Evolutionary conservation across 2,329 filamentous ascomycete species (phyloP).

Genomic region (Tolypocladium nubicola): DNA sequence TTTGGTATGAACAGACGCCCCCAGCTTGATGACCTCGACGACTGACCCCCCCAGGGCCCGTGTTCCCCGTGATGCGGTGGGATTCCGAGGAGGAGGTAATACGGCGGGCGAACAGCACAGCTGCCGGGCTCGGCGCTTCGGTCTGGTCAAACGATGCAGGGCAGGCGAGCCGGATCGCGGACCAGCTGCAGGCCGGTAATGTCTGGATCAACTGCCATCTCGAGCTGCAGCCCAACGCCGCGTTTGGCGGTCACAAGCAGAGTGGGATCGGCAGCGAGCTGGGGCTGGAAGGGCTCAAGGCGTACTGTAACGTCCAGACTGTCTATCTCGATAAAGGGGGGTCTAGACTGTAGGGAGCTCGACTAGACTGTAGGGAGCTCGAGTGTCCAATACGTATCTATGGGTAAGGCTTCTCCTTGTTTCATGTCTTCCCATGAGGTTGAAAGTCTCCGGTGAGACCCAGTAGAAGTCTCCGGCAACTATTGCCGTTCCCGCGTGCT

Average conservation of each 20-base stretch:
- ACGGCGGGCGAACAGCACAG: neutral
- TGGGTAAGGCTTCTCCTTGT: too few species aligned
- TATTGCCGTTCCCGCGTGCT: too few species aligned
- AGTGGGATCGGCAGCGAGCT: neutral
- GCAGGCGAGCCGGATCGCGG: neutral
- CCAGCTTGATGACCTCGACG: too few species aligned
- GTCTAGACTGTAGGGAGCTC: neutral
- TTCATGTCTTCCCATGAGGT: too few species aligned
- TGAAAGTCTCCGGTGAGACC: too few species aligned
- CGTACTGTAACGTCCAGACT: neutral
- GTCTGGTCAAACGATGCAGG: neutral
- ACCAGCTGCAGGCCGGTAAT: neutral
- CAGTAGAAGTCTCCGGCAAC: too few species aligned
- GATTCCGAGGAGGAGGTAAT: neutral
- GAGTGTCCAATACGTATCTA: neutral
- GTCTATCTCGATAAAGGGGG: neutral
- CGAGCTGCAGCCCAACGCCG: neutral
- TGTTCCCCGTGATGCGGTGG: neutral
- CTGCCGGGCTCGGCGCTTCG: neutral
- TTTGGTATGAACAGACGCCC: neutral
- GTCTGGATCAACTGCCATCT: neutral
- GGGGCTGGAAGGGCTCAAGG: neutral
- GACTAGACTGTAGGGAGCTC: neutral
- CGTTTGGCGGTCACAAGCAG: neutral
- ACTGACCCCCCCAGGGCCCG: neutral